phyloP scores from a whole-genome alignment of 495 filamentous ascomycete genomes.

The Penicillium manginii region DNA sequence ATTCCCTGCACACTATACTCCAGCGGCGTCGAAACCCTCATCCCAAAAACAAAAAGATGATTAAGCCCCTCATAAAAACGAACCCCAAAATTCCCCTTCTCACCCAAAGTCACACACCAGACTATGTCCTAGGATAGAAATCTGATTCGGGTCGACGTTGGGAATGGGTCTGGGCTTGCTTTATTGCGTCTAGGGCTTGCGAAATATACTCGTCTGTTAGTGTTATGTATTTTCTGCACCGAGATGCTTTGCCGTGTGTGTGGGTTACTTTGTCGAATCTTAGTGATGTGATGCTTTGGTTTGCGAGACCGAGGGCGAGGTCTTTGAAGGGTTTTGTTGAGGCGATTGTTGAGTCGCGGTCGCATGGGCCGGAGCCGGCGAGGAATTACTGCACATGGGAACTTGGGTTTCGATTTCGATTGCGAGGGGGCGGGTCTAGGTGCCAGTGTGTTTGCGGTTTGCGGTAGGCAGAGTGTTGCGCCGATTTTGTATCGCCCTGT shows the following conservation, averaged over 20 bases:
- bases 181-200: constrained; percentile 15
- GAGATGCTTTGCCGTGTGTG: constrained; percentile 5
- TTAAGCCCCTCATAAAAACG: constrained; percentile 18
- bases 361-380: constrained; percentile 4
- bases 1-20: constrained; percentile 14
- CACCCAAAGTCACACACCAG: constrained; percentile 2
- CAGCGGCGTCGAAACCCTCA: constrained; percentile 8
- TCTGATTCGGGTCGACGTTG: not conserved
- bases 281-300: constrained; percentile 4
- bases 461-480: constrained; percentile 4
- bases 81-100: constrained; percentile 8
- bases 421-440: too few relatives aligned
- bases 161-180: constrained; percentile 9
- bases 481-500: not conserved
- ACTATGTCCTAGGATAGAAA: constrained; percentile 21
- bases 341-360: constrained; percentile 8
- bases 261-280: constrained; percentile 20
- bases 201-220: constrained; percentile 17
- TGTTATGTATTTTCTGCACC: constrained; percentile 3
- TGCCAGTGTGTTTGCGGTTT: not conserved
- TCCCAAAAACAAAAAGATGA: constrained; percentile 15
- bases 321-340: constrained; percentile 10
- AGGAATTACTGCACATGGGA: constrained; percentile 5
- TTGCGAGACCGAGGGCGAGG: constrained; percentile 5
- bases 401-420: too few relatives aligned